A percentile compares a stretch with the other conserved stretches of the same genome.
Conservation (phyloP, 1,284 basidiomycete species). For the Phlebopus sp. region DNA sequence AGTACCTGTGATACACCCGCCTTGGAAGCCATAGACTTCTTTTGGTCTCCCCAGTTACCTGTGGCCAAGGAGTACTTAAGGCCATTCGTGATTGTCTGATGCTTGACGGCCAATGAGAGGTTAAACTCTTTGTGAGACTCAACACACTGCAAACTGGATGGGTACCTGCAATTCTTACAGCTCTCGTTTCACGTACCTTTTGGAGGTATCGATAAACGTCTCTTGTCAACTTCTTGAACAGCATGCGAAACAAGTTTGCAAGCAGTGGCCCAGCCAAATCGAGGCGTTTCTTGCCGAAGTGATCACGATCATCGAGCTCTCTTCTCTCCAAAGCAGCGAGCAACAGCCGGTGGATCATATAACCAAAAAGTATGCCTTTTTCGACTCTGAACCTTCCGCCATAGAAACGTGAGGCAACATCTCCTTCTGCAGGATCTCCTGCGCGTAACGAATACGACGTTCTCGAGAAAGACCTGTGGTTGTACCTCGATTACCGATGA, state of each 20-base stretch:
- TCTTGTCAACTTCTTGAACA: conserved; percentile 95
- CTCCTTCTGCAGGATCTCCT: conserved; percentile 98
- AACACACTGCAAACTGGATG: conserved; percentile 69
- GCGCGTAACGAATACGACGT: conserved; percentile 92
- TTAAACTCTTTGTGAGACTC: conserved; percentile 97
- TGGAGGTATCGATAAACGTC: conserved; percentile 97
- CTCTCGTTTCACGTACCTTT: conserved; percentile 57
- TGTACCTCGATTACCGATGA: conserved; percentile 97
- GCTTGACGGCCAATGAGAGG: conserved; percentile 88
- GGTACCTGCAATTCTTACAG: background rate
- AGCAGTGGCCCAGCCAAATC: conserved; percentile 95
- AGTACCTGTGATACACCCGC: conserved; percentile 99
- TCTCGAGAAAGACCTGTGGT: conserved; percentile 91
- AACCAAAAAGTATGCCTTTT: conserved; percentile 99
- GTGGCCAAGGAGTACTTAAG: conserved; percentile 98
- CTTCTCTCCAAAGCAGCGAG: conserved; percentile 92
- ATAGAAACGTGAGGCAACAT: conserved; percentile 98
- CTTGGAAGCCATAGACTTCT: conserved; percentile 96
- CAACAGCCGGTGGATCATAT: conserved; percentile 97
- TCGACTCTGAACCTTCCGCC: conserved; percentile 93
- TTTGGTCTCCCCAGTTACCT: conserved; percentile 99
- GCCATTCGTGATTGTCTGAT: conserved; percentile 97
- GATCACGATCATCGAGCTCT: conserved; percentile 98
- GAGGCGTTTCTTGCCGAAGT: conserved; percentile 98
- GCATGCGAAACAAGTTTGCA: conserved; percentile 95